These are phyloP conservation scores for Brassica balearica DNA, from an alignment of 441 rosid genomes.

Conservation along the genomic window DNA sequence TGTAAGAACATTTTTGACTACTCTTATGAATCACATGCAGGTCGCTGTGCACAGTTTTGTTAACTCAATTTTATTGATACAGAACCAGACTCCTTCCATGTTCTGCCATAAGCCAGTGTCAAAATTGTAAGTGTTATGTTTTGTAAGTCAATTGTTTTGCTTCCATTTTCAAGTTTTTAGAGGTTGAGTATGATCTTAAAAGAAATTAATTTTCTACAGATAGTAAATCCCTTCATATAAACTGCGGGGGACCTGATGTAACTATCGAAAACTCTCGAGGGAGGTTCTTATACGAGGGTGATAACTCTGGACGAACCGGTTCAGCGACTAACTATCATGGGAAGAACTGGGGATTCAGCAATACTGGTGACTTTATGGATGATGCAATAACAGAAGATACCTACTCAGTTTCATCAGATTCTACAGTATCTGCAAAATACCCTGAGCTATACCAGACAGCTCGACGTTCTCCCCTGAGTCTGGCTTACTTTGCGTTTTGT, in stretches of 20 bases:
- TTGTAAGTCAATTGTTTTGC: not conserved
- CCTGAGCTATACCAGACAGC: conserved; percentile 46
- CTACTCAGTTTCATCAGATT: conserved; percentile 31
- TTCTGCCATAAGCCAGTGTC: conserved; percentile 31
- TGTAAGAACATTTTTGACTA: conserved; percentile 39
- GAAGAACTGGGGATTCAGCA: conserved; percentile 59
- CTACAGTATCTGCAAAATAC: conserved; percentile 27
- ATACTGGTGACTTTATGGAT: conserved; percentile 62
- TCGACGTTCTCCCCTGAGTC: conserved; percentile 51
- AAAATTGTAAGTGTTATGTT: conserved; percentile 27
- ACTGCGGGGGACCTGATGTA: conserved; percentile 50
- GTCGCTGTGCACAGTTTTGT: not conserved
- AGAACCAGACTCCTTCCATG: conserved; percentile 45
- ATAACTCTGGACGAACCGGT: conserved; percentile 11
- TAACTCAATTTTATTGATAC: conserved; percentile 22
- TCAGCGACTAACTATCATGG: conserved; percentile 33
- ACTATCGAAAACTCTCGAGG: conserved; percentile 34
- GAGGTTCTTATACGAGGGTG: conserved; percentile 44
- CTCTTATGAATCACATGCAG: not conserved
- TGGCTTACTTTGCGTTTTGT: conserved; percentile 58
- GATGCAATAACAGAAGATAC: conserved; percentile 22
- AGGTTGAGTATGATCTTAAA: conserved; percentile 13
- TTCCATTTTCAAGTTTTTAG: not conserved
- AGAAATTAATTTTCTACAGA: conserved; percentile 23
- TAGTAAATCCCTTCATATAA: conserved; percentile 43